phyloP scores from a whole-genome alignment of 2,329 filamentous ascomycete genomes.

The Cladophialophora chaetospira region DNA sequence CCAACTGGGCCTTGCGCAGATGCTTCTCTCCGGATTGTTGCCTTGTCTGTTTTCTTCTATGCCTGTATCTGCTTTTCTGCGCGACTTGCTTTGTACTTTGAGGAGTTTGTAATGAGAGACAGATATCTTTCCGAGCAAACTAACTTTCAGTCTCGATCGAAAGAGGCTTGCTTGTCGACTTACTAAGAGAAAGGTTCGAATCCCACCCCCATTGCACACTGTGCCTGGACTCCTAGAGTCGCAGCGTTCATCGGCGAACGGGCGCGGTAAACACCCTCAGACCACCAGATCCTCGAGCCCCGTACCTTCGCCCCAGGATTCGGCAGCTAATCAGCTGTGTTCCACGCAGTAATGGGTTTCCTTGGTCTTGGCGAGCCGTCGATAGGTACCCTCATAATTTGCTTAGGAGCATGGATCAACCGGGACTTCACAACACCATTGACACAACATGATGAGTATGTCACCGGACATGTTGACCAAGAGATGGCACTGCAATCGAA shows the following conservation, averaged over 20 bases:
- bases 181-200: too few relatives aligned
- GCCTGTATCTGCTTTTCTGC: too few relatives aligned
- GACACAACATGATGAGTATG: neutral
- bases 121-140: too few relatives aligned
- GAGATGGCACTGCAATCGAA: neutral
- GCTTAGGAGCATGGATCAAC: conserved; percentile 64
- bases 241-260: neutral
- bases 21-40: neutral
- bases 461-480: conserved; percentile 1
- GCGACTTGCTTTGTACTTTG: neutral
- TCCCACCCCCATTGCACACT: too few relatives aligned
- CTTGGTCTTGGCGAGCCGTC: conserved; percentile 18
- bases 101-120: neutral
- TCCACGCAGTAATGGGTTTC: conserved; percentile 9
- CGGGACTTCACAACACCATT: conserved; percentile 37
- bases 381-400: conserved; percentile 38
- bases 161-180: too few relatives aligned
- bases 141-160: too few relatives aligned
- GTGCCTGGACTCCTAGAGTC: neutral
- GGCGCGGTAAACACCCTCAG: neutral
- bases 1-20: neutral
- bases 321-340: neutral
- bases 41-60: neutral
- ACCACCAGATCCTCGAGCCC: neutral
- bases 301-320: neutral